A percentile compares a stretch with the other conserved stretches of the same genome.
Evolutionary conservation across 2,329 filamentous ascomycete genomes (phyloP).

Genomic region (Didymella segeticola): DNA sequence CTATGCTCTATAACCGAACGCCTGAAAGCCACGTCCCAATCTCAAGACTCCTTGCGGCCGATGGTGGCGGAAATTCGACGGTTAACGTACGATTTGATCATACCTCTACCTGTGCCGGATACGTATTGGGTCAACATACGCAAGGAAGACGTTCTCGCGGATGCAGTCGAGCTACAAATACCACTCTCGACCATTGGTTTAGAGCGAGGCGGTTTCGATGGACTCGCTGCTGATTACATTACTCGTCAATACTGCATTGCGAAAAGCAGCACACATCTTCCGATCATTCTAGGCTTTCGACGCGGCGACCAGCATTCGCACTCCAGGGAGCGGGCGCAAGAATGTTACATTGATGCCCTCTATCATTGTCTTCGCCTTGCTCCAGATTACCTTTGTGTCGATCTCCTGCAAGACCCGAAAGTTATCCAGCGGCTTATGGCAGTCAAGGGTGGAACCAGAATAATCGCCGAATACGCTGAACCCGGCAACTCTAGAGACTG

Average conservation of each 20-base stretch:
- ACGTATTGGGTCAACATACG: not conserved
- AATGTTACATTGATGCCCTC: not conserved
- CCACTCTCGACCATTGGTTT: not conserved
- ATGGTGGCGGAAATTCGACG: not conserved
- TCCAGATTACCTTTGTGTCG: slow-evolving; percentile 2
- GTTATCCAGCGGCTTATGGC: not conserved
- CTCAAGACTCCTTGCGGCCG: not conserved
- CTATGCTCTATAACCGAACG: not conserved
- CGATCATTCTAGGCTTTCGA: not conserved
- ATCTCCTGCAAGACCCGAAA: not conserved
- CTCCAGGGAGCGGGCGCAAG: not conserved
- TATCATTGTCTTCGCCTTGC: not conserved
- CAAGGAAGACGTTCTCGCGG: not conserved
- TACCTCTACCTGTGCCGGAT: not conserved
- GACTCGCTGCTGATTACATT: not conserved
- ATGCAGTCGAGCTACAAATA: not conserved
- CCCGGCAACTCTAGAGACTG: not conserved
- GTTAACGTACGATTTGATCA: not conserved
- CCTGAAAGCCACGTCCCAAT: not conserved
- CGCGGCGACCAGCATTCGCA: not conserved
- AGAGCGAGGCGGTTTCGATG: not conserved
- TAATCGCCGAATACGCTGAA: not conserved
- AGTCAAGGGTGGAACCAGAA: not conserved
- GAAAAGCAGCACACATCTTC: not conserved
- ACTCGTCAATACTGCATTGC: not conserved